Conservation (phyloP, 1,284 basidiomycete species). For the Puccinia triticina region DNA sequence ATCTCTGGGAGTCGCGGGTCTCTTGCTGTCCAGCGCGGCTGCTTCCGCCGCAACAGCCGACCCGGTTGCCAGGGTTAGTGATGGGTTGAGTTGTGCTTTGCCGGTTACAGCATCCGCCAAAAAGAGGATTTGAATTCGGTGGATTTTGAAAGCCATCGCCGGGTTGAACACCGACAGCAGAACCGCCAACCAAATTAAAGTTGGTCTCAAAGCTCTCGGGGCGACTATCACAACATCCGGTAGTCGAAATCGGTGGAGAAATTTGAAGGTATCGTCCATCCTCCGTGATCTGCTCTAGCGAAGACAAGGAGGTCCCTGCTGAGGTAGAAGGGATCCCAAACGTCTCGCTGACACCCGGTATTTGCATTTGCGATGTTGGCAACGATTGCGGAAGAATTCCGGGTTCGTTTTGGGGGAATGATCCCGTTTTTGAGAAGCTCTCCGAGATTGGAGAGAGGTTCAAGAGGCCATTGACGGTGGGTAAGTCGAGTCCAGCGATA, state of each 20-base stretch:
- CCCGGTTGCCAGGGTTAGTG: not conserved
- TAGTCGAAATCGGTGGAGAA: not conserved
- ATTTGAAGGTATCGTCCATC: not conserved
- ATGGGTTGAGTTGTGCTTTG: not conserved
- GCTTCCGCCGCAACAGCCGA: not conserved
- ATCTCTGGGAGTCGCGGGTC: not conserved
- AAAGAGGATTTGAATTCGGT: not conserved
- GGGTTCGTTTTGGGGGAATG: not conserved
- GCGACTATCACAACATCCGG: not conserved
- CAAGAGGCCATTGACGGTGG: constrained; percentile 33
- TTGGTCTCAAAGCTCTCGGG: not conserved
- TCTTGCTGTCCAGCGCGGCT: not conserved
- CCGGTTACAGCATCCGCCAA: not conserved
- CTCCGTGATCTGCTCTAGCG: not conserved
- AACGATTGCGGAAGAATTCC: not conserved
- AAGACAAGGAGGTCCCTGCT: not conserved
- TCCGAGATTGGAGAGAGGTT: constrained; percentile 28
- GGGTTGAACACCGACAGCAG: not conserved
- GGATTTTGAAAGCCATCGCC: not conserved
- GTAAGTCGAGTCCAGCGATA: constrained; percentile 28
- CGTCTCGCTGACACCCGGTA: not conserved
- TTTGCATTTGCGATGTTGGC: constrained; percentile 8
- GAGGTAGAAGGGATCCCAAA: not conserved
- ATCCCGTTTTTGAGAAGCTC: constrained; percentile 4
- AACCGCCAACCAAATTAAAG: not conserved